Percentiles rank a stretch among this genome's conserved stretches.
phyloP scores from a whole-genome alignment of 2,329 filamentous ascomycete species.

The Calonectria leucothoes region DNA sequence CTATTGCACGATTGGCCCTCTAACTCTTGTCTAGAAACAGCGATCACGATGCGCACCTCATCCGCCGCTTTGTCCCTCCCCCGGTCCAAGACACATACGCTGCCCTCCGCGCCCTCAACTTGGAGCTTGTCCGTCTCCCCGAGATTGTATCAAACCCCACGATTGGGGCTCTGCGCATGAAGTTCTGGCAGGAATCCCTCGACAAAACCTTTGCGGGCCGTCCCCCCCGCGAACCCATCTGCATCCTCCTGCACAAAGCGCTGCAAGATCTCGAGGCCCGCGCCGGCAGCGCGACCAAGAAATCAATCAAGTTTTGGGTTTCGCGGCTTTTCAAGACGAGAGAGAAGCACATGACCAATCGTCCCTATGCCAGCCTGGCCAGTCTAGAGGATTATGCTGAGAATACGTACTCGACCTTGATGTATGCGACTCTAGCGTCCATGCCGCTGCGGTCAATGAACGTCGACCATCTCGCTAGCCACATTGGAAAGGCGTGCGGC shows the following conservation, averaged over 20 bases:
- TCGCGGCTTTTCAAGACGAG: constrained; percentile 82
- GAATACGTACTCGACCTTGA: constrained; percentile 91
- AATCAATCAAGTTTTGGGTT: constrained; percentile 77
- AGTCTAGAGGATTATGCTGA: constrained; percentile 90
- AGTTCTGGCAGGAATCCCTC: constrained; percentile 94
- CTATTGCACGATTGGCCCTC: background rate
- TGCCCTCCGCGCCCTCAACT: constrained; percentile 90
- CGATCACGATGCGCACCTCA: constrained; percentile 88
- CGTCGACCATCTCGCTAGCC: constrained; percentile 91
- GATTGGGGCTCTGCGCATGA: constrained; percentile 88
- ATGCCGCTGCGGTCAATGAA: constrained; percentile 85
- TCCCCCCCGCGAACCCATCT: constrained; percentile 92
- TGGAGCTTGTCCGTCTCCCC: constrained; percentile 90
- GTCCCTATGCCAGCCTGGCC: constrained; percentile 79
- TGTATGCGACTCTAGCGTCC: constrained; percentile 87
- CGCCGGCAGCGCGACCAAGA: constrained; percentile 54
- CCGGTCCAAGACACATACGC: constrained; percentile 85
- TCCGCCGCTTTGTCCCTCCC: constrained; percentile 85
- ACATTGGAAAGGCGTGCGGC: constrained; percentile 93
- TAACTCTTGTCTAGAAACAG: constrained; percentile 70
- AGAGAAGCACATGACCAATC: constrained; percentile 85
- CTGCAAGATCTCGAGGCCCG: constrained; percentile 69
- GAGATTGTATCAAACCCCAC: constrained; percentile 90
- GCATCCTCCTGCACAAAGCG: constrained; percentile 81
- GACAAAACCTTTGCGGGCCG: constrained; percentile 79